Evolutionary conservation across 2,329 filamentous ascomycete species (phyloP).

Genomic region (Phialophora macrospora): DNA sequence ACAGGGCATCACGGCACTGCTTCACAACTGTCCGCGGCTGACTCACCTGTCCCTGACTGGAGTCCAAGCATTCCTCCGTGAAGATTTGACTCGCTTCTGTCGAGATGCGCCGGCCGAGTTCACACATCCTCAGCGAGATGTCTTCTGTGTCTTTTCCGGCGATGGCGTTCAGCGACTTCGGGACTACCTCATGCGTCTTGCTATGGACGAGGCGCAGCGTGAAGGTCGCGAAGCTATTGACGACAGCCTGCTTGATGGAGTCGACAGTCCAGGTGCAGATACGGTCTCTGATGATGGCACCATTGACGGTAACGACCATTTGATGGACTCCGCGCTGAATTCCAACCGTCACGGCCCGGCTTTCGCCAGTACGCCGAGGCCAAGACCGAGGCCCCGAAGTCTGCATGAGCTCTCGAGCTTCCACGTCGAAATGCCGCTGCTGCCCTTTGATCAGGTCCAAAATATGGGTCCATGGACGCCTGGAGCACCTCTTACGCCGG

Average conservation of each 20-base stretch:
- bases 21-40: slow-evolving; percentile 88
- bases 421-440: slow-evolving; percentile 39
- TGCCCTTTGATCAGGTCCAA: slow-evolving; percentile 37
- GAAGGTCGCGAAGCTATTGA: slow-evolving; percentile 37
- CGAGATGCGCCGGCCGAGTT: slow-evolving; percentile 88
- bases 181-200: slow-evolving; percentile 68
- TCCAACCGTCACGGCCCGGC: slow-evolving; percentile 32
- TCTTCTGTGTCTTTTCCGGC: slow-evolving; percentile 97
- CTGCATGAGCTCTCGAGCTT: slow-evolving; percentile 38
- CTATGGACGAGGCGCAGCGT: slow-evolving; percentile 37
- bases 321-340: slow-evolving; percentile 34
- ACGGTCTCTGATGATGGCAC: slow-evolving; percentile 40
- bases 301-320: slow-evolving; percentile 39
- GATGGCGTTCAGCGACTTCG: slow-evolving; percentile 78
- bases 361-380: slow-evolving; percentile 29
- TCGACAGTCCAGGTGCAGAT: slow-evolving; percentile 39
- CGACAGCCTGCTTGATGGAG: slow-evolving; percentile 37
- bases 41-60: slow-evolving; percentile 95
- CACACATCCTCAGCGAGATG: slow-evolving; percentile 89
- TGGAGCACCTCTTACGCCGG: slow-evolving; percentile 29
- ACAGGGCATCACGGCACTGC: slow-evolving; percentile 84
- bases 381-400: slow-evolving; percentile 36
- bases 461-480: slow-evolving; percentile 38
- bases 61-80: slow-evolving; percentile 84
- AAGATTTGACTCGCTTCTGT: slow-evolving; percentile 84